Evolutionary conservation across 2,329 filamentous ascomycete genomes (phyloP), one percentile per base, ranked within the genome.

Genomic region (Colletotrichum lindemuthianum): DNA sequence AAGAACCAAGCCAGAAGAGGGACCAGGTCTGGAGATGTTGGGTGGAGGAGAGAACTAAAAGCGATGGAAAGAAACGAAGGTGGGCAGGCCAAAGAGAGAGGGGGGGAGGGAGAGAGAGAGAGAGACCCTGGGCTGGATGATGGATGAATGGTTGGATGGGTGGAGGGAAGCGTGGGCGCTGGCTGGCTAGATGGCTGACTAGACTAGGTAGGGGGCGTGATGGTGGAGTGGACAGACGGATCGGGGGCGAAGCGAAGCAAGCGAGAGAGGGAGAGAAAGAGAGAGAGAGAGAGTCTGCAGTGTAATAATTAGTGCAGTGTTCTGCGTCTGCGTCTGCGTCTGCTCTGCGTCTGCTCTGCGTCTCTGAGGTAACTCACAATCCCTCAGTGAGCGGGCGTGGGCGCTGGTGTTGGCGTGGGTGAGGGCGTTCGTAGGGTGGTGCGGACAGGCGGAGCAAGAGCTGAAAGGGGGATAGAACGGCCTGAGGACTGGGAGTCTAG

Each of bases 41-140:
- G 52, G 52, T 59, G 63, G 52, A 65, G 52, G 59, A 49, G 24
- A 5, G 24, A 39, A n/a, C 37, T 40, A 45, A 53, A 37, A 36
- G 34, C 60, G 57, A 53, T 51, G 61, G 61, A 56, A 61, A 60
- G 45, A 65, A 65, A 65, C 45, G 51, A 56, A 51, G 51, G 57
- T 65, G 44, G 54, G 56, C 43, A 54, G 57, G 47, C 47, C 39
- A 63, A 50, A 45, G 50, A 50, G 59, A 53, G 33, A 34, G 32
- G 37, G 37, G 36, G 16, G 33, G 43, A 45, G 50, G 39, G 41
- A 34, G 32, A 44, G 37, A 43, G 16, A 40, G 43, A 45, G 50
- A 47, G 41, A 16, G 48, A 48, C 44, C 44, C 52, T 54, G 49
- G 50, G 57, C 50, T 51, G 45, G 51, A 24, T 24, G 24, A 24